These are phyloP conservation scores for Favolaschia claudopus DNA, from an alignment of 768 basidiomycete genomes.

Conservation along the genomic window DNA sequence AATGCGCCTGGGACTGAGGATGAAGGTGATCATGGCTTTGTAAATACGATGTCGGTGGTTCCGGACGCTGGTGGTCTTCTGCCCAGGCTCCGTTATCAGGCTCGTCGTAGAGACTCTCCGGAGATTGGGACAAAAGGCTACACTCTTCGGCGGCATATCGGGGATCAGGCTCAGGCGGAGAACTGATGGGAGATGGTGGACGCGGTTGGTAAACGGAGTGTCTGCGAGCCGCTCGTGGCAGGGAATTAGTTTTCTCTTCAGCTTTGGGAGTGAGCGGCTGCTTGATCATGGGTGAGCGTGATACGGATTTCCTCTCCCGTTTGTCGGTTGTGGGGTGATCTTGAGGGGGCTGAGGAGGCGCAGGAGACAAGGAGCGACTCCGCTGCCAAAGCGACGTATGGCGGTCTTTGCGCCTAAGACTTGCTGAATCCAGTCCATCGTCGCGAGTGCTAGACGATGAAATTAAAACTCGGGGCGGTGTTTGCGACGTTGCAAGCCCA, in stretches of 20 bases:
- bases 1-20: conserved; percentile 21
- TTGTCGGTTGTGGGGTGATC: not conserved
- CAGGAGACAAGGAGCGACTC: conserved; percentile 21
- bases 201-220: conserved; percentile 38
- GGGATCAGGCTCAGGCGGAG: not conserved
- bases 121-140: conserved; percentile 7
- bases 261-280: conserved; percentile 11
- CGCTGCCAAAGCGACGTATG: conserved; percentile 19
- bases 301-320: conserved; percentile 23
- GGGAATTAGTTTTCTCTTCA: conserved; percentile 2
- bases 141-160: not conserved
- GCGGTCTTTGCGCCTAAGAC: not conserved
- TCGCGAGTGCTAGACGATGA: conserved; percentile 20
- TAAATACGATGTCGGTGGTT: not conserved
- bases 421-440: not conserved
- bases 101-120: conserved; percentile 24
- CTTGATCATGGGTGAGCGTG: conserved; percentile 41
- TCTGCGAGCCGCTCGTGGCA: conserved; percentile 35
- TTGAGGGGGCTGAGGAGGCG: conserved; percentile 14
- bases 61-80: not conserved
- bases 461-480: conserved; percentile 22
- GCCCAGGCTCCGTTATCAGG: conserved; percentile 12
- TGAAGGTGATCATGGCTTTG: not conserved
- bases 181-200: not conserved
- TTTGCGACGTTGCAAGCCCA: not conserved